These are phyloP conservation scores for Lachnellula occidentalis DNA, from an alignment of 2,329 filamentous ascomycete genomes.

Conservation along the genomic window DNA sequence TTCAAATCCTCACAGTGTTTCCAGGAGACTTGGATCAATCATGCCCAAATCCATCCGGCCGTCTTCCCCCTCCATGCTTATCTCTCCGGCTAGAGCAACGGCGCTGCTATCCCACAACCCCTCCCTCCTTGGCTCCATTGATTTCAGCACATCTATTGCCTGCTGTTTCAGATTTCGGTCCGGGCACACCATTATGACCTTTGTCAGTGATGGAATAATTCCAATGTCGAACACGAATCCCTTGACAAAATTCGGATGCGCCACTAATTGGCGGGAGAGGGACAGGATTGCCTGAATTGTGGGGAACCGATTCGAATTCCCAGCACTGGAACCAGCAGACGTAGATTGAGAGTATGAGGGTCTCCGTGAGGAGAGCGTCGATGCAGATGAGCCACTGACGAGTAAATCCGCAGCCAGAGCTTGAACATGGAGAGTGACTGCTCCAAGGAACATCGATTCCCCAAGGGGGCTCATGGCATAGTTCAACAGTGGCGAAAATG, in stretches of 20 bases:
- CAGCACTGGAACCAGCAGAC: neutral
- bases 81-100: constrained; percentile 4
- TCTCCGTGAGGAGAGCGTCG: neutral
- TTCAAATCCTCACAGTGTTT: neutral
- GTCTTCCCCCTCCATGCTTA: constrained; percentile 6
- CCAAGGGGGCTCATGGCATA: constrained; percentile 15
- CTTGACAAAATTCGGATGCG: constrained; percentile 4
- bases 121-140: constrained; percentile 18
- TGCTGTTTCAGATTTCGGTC: constrained; percentile 12
- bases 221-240: constrained; percentile 23
- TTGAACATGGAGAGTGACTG: constrained; percentile 19
- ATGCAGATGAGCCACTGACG: neutral
- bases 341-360: constrained; percentile 1
- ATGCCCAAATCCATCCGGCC: neutral
- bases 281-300: constrained; percentile 4
- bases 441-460: constrained; percentile 14
- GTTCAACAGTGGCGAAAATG: constrained; percentile 18
- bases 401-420: constrained; percentile 9
- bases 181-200: constrained; percentile 15
- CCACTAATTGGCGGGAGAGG: constrained; percentile 2
- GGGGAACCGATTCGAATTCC: neutral
- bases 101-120: constrained; percentile 20
- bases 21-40: neutral
- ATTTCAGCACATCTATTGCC: constrained; percentile 16
- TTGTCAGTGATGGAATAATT: constrained; percentile 15